Conservation (phyloP, 257 asterid species). For the Solanum neorickii region DNA sequence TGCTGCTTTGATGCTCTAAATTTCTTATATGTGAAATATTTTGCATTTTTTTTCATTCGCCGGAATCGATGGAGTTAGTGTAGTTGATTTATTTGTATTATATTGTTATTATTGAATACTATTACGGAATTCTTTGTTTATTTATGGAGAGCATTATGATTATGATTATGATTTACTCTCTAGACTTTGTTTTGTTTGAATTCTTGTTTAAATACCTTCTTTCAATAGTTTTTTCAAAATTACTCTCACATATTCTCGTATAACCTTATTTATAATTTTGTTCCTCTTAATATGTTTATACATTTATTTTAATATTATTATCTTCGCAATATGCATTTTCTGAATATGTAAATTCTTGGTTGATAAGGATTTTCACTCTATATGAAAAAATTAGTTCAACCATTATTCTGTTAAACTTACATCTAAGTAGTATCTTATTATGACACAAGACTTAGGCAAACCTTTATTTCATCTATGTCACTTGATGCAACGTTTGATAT, state of each 20-base stretch:
- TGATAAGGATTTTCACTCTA: too few relatives aligned
- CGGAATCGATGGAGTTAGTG: background rate
- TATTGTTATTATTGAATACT: background rate
- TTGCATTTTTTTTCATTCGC: background rate
- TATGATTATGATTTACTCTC: background rate
- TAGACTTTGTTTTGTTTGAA: too few relatives aligned
- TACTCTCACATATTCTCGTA: too few relatives aligned
- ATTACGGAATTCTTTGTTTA: background rate
- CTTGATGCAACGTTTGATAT: too few relatives aligned
- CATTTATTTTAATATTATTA: too few relatives aligned
- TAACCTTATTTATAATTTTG: too few relatives aligned
- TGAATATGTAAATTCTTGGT: too few relatives aligned
- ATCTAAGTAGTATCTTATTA: too few relatives aligned
- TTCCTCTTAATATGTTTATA: too few relatives aligned
- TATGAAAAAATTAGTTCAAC: fast-evolving
- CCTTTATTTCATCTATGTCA: background rate
- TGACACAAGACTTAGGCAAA: background rate
- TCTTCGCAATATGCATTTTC: too few relatives aligned
- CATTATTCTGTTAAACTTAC: background rate
- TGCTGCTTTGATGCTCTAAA: conserved; percentile 29
- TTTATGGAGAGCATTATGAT: background rate
- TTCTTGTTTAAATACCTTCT: too few relatives aligned
- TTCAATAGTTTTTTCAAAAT: too few relatives aligned
- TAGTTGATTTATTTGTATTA: background rate
- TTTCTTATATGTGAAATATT: background rate